Base-by-base conservation (phyloP, 805 yeast genomes). In the Kodamaea neixiangensis region DNA sequence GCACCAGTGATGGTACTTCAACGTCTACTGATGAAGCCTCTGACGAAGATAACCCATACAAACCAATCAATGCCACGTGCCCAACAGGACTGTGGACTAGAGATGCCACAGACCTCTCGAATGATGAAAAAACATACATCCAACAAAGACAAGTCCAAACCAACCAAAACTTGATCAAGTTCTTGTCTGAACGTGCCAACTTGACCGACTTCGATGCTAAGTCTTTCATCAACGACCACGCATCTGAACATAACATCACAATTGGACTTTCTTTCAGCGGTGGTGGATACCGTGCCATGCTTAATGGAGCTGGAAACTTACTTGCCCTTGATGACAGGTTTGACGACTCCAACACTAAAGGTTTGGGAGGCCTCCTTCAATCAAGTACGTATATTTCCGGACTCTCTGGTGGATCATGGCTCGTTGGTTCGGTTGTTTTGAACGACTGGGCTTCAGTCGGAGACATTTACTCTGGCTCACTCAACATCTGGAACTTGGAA, bases 401-500 rank as follows among this genome's bases (percentile, higher is more conserved):
- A 54, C 74, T 79, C 50, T 81, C 85, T 47, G 84, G 83, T 3
- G 89, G 88, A 54, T 79, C 83, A 15, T 76, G 76, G 39, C 63
- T 67, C 54, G 83, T 83, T 0, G 88, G 89, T 46, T 52, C 58
- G 39, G 51, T 73, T 29, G 72, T 63, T n/a, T 55, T 72, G 47
- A 74, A 73, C 50, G 60, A 72, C 54, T 74, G 68, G 66, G 58
- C 65, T 5, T 60, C 72, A 1, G 71, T 72, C 9, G 66, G 50
- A 5, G 68, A 69, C 35, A 63, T 72, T 17, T 9, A 69, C 14
- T 49, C 56, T 14, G 63, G 61, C 5, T 50, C 59, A 7, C 49
- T 55, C 11, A 61, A 62, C 19, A 76, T 87, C 49, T 89, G 96
- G 96, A 81, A 89, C 58, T 73, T 89, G 48, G 75, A 75, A 10